Base-by-base conservation (phyloP, 305 asterid species). In the Galium porrigens region DNA sequence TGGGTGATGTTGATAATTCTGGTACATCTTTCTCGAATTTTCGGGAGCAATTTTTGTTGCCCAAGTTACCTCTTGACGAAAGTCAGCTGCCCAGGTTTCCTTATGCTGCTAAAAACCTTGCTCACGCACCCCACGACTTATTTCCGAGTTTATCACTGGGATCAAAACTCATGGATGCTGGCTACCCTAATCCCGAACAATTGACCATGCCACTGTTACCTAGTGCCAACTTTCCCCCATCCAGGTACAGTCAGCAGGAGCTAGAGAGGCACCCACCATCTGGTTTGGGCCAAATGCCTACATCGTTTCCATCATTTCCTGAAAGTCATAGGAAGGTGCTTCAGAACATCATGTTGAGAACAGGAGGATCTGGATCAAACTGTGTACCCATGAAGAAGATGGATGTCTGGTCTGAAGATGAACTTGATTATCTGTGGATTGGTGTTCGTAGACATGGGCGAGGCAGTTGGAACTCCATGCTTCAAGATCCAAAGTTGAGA, bases 381-480 rank as follows among this genome's bases (percentile, higher is more conserved):
- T 76, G 44, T 71, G 42, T 77, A 34, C 78, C 74, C 53, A 86
- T 77, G 66, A 84, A 70, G 81, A 83, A 73, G 66, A 62, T 72
- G 39, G 94, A 86, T 70, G 74, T 80, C 65, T 92, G 99, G 96
- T 85, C 88, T 18, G 95, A 85, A 71, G 92, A 92, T 60, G 97
- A 92, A 72, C 94, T 92, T 55, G 96, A 92, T 76, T 80, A 79
- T 70, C 90, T 89, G 34, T 89, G 97, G 97, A 78, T 89, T 72
- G 99, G 97, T 15, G 84, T 92, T 49, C 95, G 96, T 41, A 84
- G 94, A 62, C 84, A 92, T 63, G 97, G 97, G 39, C 79, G 81
- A 73, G 91, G 94, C 25, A 84, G 82, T 49, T 92, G 99, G 97
- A 89, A 85, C 67, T 79, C 85, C 37, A 92, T 92, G 91, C 73